Conservation (phyloP, 495 filamentous ascomycete species). For the Podospora pseudocomata region DNA sequence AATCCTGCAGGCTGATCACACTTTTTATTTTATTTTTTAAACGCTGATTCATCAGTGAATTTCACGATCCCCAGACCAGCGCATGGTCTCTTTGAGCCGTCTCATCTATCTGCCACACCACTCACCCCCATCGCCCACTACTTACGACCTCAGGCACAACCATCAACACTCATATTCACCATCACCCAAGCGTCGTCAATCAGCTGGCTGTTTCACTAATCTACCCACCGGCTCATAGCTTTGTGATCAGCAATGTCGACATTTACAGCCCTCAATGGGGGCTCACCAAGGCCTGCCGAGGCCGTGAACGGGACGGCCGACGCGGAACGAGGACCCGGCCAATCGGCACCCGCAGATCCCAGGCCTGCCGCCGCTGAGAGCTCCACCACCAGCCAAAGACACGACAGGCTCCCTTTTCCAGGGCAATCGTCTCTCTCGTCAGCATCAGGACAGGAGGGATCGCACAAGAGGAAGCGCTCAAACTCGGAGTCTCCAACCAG, state of each 20-base stretch:
- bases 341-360: slow-evolving; percentile 28
- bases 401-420: slow-evolving; percentile 39
- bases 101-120: slow-evolving; percentile 4
- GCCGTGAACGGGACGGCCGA: slow-evolving; percentile 28
- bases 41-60: slow-evolving; percentile 30
- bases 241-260: slow-evolving; percentile 39
- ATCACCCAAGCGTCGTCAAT: background rate
- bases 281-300: slow-evolving; percentile 41
- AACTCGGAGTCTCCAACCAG: slow-evolving; percentile 41
- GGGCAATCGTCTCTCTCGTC: slow-evolving; percentile 29
- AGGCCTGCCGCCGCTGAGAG: slow-evolving; percentile 29
- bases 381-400: slow-evolving; percentile 31
- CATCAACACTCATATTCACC: background rate
- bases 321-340: slow-evolving; percentile 26
- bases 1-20: slow-evolving; percentile 36
- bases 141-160: background rate
- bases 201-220: background rate
- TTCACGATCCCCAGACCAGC: slow-evolving; percentile 13
- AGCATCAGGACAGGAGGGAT: slow-evolving; percentile 34
- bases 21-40: slow-evolving; percentile 26
- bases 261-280: slow-evolving; percentile 49
- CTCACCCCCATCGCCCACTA: background rate
- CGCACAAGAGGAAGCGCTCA: slow-evolving; percentile 55
- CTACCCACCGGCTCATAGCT: background rate
- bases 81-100: background rate